A percentile compares a stretch with the other conserved stretches of the same genome.
Conservation (phyloP, 202 grass and related monocot genomes). For the Eragrostis tef region DNA sequence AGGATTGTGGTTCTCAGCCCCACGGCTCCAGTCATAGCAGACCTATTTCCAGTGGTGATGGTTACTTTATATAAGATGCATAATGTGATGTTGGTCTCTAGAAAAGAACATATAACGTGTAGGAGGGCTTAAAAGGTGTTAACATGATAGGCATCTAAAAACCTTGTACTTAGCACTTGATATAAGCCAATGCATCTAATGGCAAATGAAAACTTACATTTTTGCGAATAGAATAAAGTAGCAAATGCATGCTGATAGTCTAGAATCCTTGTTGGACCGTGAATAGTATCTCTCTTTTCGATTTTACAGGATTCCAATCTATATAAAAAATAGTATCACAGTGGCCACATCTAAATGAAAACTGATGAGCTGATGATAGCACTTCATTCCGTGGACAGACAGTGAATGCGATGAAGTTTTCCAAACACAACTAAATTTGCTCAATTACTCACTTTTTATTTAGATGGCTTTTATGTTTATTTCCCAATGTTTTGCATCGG, state of each 20-base stretch:
- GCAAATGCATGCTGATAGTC: neutral
- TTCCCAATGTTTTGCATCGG: too few relatives aligned
- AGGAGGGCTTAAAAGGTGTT: too few relatives aligned
- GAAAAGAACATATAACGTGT: neutral
- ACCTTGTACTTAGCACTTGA: neutral
- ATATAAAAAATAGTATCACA: neutral
- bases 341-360: neutral
- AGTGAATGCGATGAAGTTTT: too few relatives aligned
- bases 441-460: too few relatives aligned
- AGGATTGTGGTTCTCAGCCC: conserved; percentile 94
- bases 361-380: too few relatives aligned
- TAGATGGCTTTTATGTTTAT: too few relatives aligned
- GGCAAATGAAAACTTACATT: neutral
- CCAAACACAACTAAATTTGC: too few relatives aligned
- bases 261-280: neutral
- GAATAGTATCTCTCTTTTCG: neutral
- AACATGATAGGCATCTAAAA: neutral
- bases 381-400: too few relatives aligned
- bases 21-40: conserved; percentile 95
- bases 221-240: neutral
- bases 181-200: too few relatives aligned
- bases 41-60: conserved; percentile 52
- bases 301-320: neutral
- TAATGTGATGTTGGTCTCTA: neutral
- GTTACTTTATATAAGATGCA: neutral